These are phyloP conservation scores for Plectosphaerella cucumerina DNA, from an alignment of 2,329 filamentous ascomycete genomes.

Conservation along the genomic window DNA sequence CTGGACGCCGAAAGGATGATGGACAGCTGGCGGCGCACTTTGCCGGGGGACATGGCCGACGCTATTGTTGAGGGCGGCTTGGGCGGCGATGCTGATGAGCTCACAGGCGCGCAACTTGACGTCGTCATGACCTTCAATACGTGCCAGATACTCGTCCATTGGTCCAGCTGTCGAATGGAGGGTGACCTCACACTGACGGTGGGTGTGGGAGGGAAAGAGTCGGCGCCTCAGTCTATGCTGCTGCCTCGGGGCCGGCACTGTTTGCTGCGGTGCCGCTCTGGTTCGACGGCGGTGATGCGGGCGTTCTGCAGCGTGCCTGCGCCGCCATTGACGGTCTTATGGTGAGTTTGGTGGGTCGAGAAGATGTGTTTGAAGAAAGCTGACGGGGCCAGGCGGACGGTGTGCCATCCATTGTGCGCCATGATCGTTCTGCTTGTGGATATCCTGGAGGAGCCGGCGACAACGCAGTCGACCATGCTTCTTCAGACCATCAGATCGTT, in stretches of 20 bases:
- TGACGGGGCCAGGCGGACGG: conserved; percentile 4
- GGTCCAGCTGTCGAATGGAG: conserved; percentile 5
- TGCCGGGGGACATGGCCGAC: conserved; percentile 4
- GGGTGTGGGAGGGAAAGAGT: background rate
- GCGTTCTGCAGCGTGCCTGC: conserved; percentile 3
- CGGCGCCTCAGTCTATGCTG: conserved; percentile 3
- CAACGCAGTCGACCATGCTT: conserved; percentile 4
- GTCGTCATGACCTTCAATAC: conserved; percentile 10
- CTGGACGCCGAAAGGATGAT: conserved; percentile 8
- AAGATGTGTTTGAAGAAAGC: background rate
- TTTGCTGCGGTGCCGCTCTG: conserved; percentile 7
- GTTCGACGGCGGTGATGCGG: conserved; percentile 6
- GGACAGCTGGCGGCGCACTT: conserved; percentile 7
- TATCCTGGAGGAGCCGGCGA: conserved; percentile 9
- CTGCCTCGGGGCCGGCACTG: conserved; percentile 6
- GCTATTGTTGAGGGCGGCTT: background rate
- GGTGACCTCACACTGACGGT: conserved; percentile 3
- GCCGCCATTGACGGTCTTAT: conserved; percentile 8
- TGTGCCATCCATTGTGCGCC: conserved; percentile 10
- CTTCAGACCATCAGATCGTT: conserved; percentile 7
- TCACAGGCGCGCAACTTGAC: conserved; percentile 6
- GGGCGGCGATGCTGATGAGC: background rate
- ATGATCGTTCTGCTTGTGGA: conserved; percentile 7
- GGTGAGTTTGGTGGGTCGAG: conserved; percentile 1
- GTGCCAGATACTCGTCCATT: conserved; percentile 8